phyloP scores from a whole-genome alignment of 139 green algal species.

The Marvania coccoides region DNA sequence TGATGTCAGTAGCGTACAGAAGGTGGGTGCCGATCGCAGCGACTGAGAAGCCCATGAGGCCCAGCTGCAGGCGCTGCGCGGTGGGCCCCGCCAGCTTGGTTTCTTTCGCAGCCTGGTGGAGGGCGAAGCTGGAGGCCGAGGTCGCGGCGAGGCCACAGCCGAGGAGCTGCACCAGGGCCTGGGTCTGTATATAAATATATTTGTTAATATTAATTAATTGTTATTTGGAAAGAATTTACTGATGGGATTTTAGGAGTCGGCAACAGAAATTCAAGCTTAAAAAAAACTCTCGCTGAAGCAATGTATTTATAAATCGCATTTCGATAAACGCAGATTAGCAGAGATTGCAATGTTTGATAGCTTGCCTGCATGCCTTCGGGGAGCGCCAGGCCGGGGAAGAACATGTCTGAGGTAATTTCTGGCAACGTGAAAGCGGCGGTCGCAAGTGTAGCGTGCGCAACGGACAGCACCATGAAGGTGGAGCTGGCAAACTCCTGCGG shows the following conservation, averaged over 20 bases:
- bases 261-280: no score
- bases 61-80: slow-evolving; percentile 22
- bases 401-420: slow-evolving; percentile 3
- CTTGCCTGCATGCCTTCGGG: no score
- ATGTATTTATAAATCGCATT: no score
- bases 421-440: background rate
- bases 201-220: no score
- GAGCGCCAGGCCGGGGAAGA: slow-evolving; percentile 11
- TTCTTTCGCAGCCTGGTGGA: slow-evolving; percentile 11
- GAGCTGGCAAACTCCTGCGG: no score
- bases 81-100: slow-evolving; percentile 4
- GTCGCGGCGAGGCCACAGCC: slow-evolving; percentile 2
- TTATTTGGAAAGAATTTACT: no score
- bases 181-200: slow-evolving; percentile 11
- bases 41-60: slow-evolving; percentile 14
- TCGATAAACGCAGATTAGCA: no score
- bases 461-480: slow-evolving; percentile 6
- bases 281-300: no score
- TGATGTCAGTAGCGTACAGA: slow-evolving; percentile 17
- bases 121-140: background rate
- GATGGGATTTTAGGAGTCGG: no score
- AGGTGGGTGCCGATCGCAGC: slow-evolving; percentile 11
- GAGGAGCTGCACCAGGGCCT: slow-evolving; percentile 20
- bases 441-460: slow-evolving; percentile 2
- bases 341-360: no score